phyloP scores from a whole-genome alignment of 2,329 filamentous ascomycete species.

The Herpotrichia juniperi region DNA sequence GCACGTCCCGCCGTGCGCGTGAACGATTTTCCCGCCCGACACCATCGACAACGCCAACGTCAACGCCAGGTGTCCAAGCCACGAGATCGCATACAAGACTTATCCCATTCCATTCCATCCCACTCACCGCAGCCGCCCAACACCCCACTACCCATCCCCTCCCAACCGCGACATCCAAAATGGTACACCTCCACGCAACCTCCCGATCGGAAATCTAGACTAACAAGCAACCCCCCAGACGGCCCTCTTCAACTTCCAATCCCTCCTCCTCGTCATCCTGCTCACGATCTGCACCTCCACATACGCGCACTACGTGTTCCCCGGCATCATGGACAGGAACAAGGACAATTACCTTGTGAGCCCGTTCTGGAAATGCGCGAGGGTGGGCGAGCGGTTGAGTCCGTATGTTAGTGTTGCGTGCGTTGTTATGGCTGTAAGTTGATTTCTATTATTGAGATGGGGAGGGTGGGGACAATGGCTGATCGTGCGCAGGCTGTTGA shows the following conservation, averaged over 20 bases:
- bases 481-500: slow-evolving; percentile 27
- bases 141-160: too few species aligned
- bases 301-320: slow-evolving; percentile 90
- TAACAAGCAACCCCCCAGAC: slow-evolving; percentile 63
- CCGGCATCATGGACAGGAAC: slow-evolving; percentile 87
- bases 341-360: slow-evolving; percentile 82
- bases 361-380: slow-evolving; percentile 94
- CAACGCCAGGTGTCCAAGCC: not conserved
- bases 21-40: slow-evolving; percentile 13
- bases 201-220: slow-evolving; percentile 2
- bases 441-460: not conserved
- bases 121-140: too few species aligned
- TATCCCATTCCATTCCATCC: too few species aligned
- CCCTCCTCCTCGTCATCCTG: slow-evolving; percentile 89
- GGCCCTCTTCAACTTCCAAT: slow-evolving; percentile 98
- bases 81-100: too few species aligned
- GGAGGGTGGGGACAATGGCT: not conserved
- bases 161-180: too few species aligned
- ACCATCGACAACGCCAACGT: not conserved
- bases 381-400: slow-evolving; percentile 89
- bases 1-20: slow-evolving; percentile 2
- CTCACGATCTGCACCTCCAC: slow-evolving; percentile 95
- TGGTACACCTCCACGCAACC: not conserved
- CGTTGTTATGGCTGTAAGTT: slow-evolving; percentile 82
- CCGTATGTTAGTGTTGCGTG: slow-evolving; percentile 96